These are phyloP conservation scores for Patellaria atrata DNA, from an alignment of 495 filamentous ascomycete genomes.

Conservation along the genomic window DNA sequence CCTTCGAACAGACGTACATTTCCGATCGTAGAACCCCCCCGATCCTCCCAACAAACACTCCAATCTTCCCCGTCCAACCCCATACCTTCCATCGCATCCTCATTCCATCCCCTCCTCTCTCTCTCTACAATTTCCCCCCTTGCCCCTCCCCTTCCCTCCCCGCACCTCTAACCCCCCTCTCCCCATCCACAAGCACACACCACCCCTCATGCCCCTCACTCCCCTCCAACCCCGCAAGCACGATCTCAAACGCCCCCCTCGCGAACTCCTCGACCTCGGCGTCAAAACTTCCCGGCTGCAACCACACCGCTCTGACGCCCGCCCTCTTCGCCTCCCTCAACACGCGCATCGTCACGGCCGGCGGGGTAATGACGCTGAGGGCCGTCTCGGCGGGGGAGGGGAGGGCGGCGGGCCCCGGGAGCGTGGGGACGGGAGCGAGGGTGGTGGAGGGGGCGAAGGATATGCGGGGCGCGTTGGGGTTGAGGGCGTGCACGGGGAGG, in stretches of 20 bases:
- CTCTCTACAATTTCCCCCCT: constrained; percentile 2
- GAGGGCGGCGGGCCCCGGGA: constrained; percentile 49
- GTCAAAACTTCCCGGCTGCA: constrained; percentile 85
- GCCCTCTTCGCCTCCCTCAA: constrained; percentile 67
- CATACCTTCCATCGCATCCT: too few species aligned
- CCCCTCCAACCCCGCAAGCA: constrained; percentile 52
- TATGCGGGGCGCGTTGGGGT: constrained; percentile 54
- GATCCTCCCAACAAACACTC: too few species aligned
- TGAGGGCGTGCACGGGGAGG: constrained; percentile 69
- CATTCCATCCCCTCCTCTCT: constrained; percentile 1
- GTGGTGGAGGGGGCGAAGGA: too few species aligned
- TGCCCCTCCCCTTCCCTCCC: constrained; percentile 29
- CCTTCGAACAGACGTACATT: too few species aligned
- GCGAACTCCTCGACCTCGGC: constrained; percentile 57
- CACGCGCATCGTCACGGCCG: constrained; percentile 50
- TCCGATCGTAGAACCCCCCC: too few species aligned
- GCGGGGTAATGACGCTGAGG: constrained; percentile 79
- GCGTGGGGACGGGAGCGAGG: constrained; percentile 37
- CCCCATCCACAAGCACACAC: constrained; percentile 87
- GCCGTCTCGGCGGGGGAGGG: constrained; percentile 52
- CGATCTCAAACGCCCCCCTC: constrained; percentile 46
- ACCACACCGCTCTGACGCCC: constrained; percentile 70
- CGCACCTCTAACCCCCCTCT: constrained; percentile 48
- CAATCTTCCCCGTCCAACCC: too few species aligned
- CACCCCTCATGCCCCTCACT: constrained; percentile 61